phyloP scores from a whole-genome alignment of 306 rosid species.

The Alnus glutinosa region DNA sequence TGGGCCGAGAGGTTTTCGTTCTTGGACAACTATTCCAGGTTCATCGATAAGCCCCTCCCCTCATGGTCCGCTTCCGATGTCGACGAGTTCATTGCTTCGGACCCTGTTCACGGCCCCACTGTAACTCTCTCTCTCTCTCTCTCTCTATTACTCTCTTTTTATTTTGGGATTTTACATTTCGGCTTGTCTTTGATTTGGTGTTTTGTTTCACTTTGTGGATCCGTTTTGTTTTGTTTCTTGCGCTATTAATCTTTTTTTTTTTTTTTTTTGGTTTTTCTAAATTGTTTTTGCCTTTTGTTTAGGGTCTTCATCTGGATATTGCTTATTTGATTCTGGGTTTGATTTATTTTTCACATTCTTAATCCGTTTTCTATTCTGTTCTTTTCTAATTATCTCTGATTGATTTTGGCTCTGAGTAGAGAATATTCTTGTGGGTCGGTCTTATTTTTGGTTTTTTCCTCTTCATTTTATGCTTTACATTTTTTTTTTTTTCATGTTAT shows the following conservation, averaged over 20 bases:
- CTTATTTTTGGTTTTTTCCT: background rate
- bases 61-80: conserved; percentile 72
- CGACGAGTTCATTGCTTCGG: conserved; percentile 67
- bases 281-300: background rate
- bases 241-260: too few relatives aligned
- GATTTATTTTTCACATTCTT: background rate
- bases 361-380: background rate
- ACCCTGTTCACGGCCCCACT: conserved; percentile 73
- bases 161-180: background rate
- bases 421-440: background rate
- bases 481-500: too few relatives aligned
- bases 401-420: background rate
- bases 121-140: conserved; percentile 36
- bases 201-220: background rate
- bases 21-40: conserved; percentile 48
- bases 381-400: background rate
- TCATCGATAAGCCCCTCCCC: conserved; percentile 53
- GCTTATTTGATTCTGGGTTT: background rate
- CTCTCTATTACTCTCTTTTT: background rate
- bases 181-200: background rate
- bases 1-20: conserved; percentile 70
- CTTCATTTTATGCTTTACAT: background rate
- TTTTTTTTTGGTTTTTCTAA: too few relatives aligned
- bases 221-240: background rate
- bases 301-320: background rate